Conservation (phyloP, 1,139 yeast species). For the Geotrichum fermentans region DNA sequence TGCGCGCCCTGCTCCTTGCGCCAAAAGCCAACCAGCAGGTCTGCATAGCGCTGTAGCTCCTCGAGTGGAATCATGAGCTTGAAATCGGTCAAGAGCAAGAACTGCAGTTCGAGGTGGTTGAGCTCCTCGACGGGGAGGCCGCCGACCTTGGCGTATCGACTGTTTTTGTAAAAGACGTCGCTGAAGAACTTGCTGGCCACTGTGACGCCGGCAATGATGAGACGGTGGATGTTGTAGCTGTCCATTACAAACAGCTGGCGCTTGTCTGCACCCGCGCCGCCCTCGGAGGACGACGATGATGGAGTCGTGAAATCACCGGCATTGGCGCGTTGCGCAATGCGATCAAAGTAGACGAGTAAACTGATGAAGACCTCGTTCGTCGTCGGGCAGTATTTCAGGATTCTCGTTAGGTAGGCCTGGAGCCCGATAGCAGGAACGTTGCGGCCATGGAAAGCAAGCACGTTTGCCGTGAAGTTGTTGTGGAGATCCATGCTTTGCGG, state of each 20-base stretch:
- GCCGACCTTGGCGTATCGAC: constrained; percentile 95
- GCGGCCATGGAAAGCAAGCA: constrained; percentile 89
- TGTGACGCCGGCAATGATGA: constrained; percentile 93
- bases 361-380: constrained; percentile 93
- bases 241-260: constrained; percentile 84
- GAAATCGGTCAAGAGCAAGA: constrained; percentile 77
- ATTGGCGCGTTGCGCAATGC: constrained; percentile 87
- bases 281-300: not conserved
- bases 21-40: constrained; percentile 80
- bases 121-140: constrained; percentile 92
- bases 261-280: constrained; percentile 20
- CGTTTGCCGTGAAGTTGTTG: constrained; percentile 54
- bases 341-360: constrained; percentile 84
- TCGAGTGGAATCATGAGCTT: constrained; percentile 82
- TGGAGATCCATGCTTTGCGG: not conserved
- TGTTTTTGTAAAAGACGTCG: constrained; percentile 92
- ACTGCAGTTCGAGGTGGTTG: constrained; percentile 87
- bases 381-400: constrained; percentile 93
- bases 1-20: constrained; percentile 47
- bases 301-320: constrained; percentile 38
- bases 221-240: constrained; percentile 87
- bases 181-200: constrained; percentile 93
- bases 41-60: constrained; percentile 88
- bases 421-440: constrained; percentile 91
- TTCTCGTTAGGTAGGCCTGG: constrained; percentile 83